Percentiles rank a stretch among this genome's conserved stretches.
Conservation (phyloP, 306 rosid genomes). For the Citrullus colocynthis region DNA sequence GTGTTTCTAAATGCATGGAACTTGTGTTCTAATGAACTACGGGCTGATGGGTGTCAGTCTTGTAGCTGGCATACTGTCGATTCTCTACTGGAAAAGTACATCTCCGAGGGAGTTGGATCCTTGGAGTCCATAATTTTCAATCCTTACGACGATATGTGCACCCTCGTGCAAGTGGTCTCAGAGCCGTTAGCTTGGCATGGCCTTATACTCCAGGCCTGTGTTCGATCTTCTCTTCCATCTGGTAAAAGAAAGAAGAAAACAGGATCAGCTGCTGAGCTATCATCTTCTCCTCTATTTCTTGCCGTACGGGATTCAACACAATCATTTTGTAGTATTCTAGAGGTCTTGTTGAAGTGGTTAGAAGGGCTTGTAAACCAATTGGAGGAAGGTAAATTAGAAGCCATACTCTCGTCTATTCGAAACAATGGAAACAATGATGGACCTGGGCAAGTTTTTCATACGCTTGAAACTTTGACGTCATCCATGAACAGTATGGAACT, state of each 20-base stretch:
- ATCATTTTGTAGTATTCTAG: constrained; percentile 37
- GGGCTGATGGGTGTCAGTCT: constrained; percentile 22
- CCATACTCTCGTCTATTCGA: constrained; percentile 29
- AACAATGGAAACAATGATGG: constrained; percentile 41
- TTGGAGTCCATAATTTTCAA: constrained; percentile 32
- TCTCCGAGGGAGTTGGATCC: constrained; percentile 33
- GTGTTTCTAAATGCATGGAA: constrained; percentile 80
- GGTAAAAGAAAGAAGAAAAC: constrained; percentile 87
- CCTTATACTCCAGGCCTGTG: constrained; percentile 66
- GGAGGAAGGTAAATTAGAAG: constrained; percentile 50
- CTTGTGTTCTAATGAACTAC: constrained; percentile 55
- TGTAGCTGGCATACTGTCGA: constrained; percentile 47
- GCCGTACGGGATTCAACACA: constrained; percentile 38
- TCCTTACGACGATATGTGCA: constrained; percentile 39
- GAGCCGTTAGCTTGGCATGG: constrained; percentile 96
- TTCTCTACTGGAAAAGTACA: constrained; percentile 57
- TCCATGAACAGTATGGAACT: constrained; percentile 31
- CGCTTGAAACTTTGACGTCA: constrained; percentile 33
- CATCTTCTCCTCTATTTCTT: constrained; percentile 27
- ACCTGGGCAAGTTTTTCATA: constrained; percentile 54
- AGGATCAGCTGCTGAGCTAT: constrained; percentile 35
- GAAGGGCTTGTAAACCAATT: constrained; percentile 39
- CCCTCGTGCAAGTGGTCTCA: constrained; percentile 57
- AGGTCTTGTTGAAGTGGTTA: constrained; percentile 48
- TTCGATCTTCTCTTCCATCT: constrained; percentile 62